Base-by-base conservation (phyloP, 441 rosid genomes). In the Pelargonium myrrhifolium region DNA sequence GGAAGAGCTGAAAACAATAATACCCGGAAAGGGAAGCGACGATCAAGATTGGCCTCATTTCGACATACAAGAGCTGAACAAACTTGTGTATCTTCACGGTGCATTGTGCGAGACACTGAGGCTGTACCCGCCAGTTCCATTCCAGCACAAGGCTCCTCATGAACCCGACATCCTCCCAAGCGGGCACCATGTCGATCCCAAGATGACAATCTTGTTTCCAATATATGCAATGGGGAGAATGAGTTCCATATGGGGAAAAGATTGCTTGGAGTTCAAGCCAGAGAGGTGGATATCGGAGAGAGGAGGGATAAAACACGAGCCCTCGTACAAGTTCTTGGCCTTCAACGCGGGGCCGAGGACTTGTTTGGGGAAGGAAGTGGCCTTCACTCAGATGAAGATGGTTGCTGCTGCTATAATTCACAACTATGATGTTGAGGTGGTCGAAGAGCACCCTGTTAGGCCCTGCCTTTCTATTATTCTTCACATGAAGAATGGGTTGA, bases 291-390 rank as follows among this genome's bases (percentile, higher is more conserved):
- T 85, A 14, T 70, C 78, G 0, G 72, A 68, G n/a, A 65, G 56
- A 9, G 85, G 86, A 51, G 72, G 71, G 64, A 71, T 76, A 0
- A 72, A 68, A 47, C 89, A 85, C 45, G 87, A 84, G 42, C 90
- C 90, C 15, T 80, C 89, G 0, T 81, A 80, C 78, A 86, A 84
- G 84, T 88, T 90, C 70, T 51, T 78, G 6, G 78, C 94, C 0
- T 90, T 90, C 74, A 86, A 80, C 69, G 90, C 90, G 0, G 90
- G 93, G 37, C 93, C 96, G 0, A 86, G 96, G 71, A 82, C 85
- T 62, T 90, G 96, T 64, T 12, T 80, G 1, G 96, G 96, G 17
- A 90, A 83, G 71, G 87, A 85, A 45, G 69, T 80, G 70, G 78
- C 90, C 26, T 77, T 87, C 69, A 72, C 66, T 66, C 83, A 83